phyloP scores from a whole-genome alignment of 306 rosid species.

The Gastrolobium villosum region DNA sequence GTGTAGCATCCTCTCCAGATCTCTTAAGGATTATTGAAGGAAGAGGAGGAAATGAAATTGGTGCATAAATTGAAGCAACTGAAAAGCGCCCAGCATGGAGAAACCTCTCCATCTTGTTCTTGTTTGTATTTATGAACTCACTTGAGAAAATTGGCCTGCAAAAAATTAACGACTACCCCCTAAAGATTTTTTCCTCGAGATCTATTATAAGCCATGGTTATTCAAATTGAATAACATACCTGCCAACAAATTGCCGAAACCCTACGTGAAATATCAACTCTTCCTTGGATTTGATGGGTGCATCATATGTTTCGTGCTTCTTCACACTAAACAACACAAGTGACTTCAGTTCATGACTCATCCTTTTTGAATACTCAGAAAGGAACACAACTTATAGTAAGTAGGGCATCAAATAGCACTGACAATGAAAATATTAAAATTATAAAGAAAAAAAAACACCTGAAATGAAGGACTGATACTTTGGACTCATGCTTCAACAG shows the following conservation, averaged over 20 bases:
- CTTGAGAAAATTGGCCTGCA: slow-evolving; percentile 89
- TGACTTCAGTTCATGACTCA: slow-evolving; percentile 23
- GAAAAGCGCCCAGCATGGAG: slow-evolving; percentile 93
- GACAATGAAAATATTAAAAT: slow-evolving; percentile 28
- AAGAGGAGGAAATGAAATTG: slow-evolving; percentile 89
- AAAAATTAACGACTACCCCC: slow-evolving; percentile 12
- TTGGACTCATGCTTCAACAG: slow-evolving; percentile 94
- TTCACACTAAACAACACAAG: slow-evolving; percentile 72
- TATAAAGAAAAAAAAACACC: slow-evolving; percentile 58
- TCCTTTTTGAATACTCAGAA: slow-evolving; percentile 34
- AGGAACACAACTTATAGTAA: neutral
- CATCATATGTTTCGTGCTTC: slow-evolving; percentile 76
- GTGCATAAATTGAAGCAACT: slow-evolving; percentile 89
- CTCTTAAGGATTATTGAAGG: slow-evolving; percentile 78
- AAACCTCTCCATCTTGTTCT: slow-evolving; percentile 99
- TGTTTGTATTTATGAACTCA: slow-evolving; percentile 82
- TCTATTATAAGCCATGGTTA: neutral
- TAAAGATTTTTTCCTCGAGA: slow-evolving; percentile 5
- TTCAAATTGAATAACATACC: slow-evolving; percentile 54
- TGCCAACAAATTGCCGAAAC: slow-evolving; percentile 93
- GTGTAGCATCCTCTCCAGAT: slow-evolving; percentile 58
- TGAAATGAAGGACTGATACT: slow-evolving; percentile 95
- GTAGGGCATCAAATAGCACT: neutral
- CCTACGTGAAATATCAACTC: slow-evolving; percentile 92
- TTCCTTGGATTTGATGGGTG: slow-evolving; percentile 90